A percentile compares a stretch with the other conserved stretches of the same genome.
These are phyloP conservation scores for Coemansia pectinata DNA, from an alignment of 192 early-diverging fungal species.

Conservation along the genomic window DNA sequence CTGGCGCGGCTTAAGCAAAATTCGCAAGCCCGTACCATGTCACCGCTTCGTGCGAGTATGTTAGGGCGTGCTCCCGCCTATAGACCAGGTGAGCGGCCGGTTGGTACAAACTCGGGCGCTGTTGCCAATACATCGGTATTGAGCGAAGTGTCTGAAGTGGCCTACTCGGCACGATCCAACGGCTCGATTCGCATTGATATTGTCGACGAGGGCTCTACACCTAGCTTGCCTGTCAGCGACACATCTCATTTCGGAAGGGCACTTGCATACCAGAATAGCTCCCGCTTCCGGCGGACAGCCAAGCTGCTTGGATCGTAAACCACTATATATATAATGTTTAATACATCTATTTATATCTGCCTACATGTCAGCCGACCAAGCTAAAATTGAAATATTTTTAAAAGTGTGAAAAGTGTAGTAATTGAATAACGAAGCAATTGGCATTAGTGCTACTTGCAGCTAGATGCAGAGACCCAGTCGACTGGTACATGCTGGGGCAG, in stretches of 20 bases:
- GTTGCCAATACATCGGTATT: constrained; percentile 9
- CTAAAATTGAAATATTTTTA: constrained; percentile 5
- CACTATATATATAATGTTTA: neutral
- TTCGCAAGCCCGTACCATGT: constrained; percentile 32
- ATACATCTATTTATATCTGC: neutral
- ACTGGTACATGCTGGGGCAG: constrained; percentile 57
- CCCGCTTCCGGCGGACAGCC: constrained; percentile 42
- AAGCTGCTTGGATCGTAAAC: constrained; percentile 28
- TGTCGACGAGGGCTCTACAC: constrained; percentile 19
- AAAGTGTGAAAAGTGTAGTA: neutral
- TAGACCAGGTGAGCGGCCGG: constrained; percentile 1
- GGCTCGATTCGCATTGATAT: constrained; percentile 43
- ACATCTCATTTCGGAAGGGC: neutral
- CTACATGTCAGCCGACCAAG: neutral
- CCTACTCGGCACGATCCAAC: constrained; percentile 30
- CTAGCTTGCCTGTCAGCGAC: constrained; percentile 6
- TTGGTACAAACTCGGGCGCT: neutral
- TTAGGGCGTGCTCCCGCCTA: constrained; percentile 13
- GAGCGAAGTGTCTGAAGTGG: constrained; percentile 28
- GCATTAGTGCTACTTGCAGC: constrained; percentile 27
- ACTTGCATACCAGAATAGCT: constrained; percentile 10
- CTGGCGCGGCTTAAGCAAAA: constrained; percentile 23
- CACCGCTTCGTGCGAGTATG: constrained; percentile 30
- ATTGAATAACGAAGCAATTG: neutral
- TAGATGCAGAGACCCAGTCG: constrained; percentile 52